phyloP scores from a whole-genome alignment of 2,329 filamentous ascomycete genomes.

The Epichloe typhina region DNA sequence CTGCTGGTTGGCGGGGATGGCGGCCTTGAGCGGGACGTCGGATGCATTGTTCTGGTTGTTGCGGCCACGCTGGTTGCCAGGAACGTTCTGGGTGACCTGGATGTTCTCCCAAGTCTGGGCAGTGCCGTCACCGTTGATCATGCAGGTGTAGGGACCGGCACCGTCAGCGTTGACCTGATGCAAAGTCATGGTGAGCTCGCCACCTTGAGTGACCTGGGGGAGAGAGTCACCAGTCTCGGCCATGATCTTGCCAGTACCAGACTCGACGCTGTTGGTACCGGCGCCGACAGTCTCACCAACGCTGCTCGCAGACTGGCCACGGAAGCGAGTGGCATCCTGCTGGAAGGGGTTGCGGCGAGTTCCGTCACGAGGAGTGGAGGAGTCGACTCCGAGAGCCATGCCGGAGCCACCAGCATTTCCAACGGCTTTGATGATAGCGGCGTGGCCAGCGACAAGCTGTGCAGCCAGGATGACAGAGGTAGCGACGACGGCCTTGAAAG shows the following conservation, averaged over 20 bases:
- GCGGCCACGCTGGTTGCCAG: slow-evolving; percentile 19
- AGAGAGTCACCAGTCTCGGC: slow-evolving; percentile 40
- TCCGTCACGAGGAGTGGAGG: slow-evolving; percentile 46
- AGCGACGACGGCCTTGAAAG: slow-evolving; percentile 20
- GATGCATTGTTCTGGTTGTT: slow-evolving; percentile 28
- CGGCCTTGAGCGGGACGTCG: slow-evolving; percentile 41
- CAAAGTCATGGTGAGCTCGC: slow-evolving; percentile 45
- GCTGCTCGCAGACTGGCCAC: slow-evolving; percentile 34
- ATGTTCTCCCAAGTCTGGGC: slow-evolving; percentile 39
- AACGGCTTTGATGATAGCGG: slow-evolving; percentile 43
- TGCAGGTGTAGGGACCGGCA: slow-evolving; percentile 51
- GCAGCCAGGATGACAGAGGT: slow-evolving; percentile 39
- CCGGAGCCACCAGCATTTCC: slow-evolving; percentile 45
- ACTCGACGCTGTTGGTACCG: slow-evolving; percentile 43
- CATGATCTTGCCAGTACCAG: slow-evolving; percentile 45
- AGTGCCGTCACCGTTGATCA: slow-evolving; percentile 49
- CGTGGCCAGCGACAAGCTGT: slow-evolving; percentile 46
- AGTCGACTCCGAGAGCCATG: slow-evolving; percentile 36
- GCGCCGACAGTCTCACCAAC: slow-evolving; percentile 45
- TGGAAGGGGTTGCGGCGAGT: slow-evolving; percentile 49
- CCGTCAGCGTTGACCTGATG: slow-evolving; percentile 57
- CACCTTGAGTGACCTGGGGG: slow-evolving; percentile 43
- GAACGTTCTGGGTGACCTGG: slow-evolving; percentile 31
- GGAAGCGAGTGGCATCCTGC: slow-evolving; percentile 50
- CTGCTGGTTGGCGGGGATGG: slow-evolving; percentile 38